Percentiles rank a stretch among this genome's conserved stretches.
Evolutionary conservation across 768 basidiomycete genomes (phyloP).

Genomic region (Amanita fuliginea): DNA sequence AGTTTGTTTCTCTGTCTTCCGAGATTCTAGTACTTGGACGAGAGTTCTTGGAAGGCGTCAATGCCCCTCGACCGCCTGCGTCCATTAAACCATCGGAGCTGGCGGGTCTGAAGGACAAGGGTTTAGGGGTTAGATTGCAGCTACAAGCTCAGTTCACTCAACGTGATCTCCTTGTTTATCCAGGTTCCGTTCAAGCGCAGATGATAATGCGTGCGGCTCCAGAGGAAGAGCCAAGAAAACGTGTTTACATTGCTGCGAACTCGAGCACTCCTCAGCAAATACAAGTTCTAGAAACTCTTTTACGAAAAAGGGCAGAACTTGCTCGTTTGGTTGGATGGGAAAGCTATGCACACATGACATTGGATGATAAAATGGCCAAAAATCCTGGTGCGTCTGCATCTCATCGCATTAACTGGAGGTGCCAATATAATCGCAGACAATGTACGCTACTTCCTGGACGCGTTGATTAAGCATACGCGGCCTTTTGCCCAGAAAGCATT

Average conservation of each 20-base stretch:
- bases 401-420: not conserved
- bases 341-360: constrained; percentile 79
- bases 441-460: constrained; percentile 75
- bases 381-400: constrained; percentile 53
- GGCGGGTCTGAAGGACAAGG: constrained; percentile 62
- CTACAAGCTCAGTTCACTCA: constrained; percentile 70
- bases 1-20: constrained; percentile 84
- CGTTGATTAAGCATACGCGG: constrained; percentile 69
- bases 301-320: constrained; percentile 70
- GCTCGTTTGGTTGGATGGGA: constrained; percentile 76
- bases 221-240: constrained; percentile 68
- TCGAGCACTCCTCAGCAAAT: constrained; percentile 68
- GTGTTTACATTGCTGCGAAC: constrained; percentile 77
- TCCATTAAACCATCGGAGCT: constrained; percentile 60
- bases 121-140: constrained; percentile 63
- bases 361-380: constrained; percentile 96
- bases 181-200: constrained; percentile 81
- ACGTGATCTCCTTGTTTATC: constrained; percentile 69
- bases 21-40: constrained; percentile 83
- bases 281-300: constrained; percentile 61
- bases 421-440: constrained; percentile 41
- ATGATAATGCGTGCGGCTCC: constrained; percentile 90
- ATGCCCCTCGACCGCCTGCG: constrained; percentile 52
- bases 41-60: constrained; percentile 66
- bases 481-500: constrained; percentile 72